These are phyloP conservation scores for Geotrichum citri-aurantii DNA, from an alignment of 1,139 yeast genomes.

Conservation along the genomic window DNA sequence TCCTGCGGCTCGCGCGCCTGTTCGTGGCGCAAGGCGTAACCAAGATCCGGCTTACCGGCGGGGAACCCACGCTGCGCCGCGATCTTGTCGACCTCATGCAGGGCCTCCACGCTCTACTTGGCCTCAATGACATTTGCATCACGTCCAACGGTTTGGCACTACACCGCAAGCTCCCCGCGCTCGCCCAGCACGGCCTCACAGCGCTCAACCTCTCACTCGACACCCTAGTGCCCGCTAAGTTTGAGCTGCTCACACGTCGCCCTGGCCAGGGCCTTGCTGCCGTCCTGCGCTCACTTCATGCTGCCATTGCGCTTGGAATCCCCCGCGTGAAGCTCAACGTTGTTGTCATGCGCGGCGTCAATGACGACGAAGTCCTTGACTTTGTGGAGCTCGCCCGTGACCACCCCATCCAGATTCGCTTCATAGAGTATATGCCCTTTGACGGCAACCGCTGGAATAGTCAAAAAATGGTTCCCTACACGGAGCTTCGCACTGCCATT, in stretches of 20 bases:
- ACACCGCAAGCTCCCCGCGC: constrained; percentile 41
- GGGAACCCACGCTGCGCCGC: constrained; percentile 49
- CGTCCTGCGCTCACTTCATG: constrained; percentile 41
- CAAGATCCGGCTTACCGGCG: constrained; percentile 48
- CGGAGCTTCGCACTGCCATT: constrained; percentile 39
- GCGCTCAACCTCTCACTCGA: constrained; percentile 45
- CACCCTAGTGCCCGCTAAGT: constrained; percentile 47
- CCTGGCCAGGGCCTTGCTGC: constrained; percentile 38
- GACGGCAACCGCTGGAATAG: constrained; percentile 48
- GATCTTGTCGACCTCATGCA: constrained; percentile 43
- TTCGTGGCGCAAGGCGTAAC: constrained; percentile 45
- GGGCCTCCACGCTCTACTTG: constrained; percentile 36
- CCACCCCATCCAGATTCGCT: constrained; percentile 43
- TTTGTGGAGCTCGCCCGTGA: constrained; percentile 41
- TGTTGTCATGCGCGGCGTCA: constrained; percentile 45
- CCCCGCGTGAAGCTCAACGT: constrained; percentile 44
- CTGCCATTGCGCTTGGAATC: constrained; percentile 41
- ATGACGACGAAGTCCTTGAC: constrained; percentile 46
- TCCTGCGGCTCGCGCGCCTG: constrained; percentile 38
- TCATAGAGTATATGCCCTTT: constrained; percentile 53
- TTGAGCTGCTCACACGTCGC: constrained; percentile 43
- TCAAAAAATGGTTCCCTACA: constrained; percentile 41
- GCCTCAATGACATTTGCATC: constrained; percentile 44
- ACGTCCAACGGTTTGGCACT: constrained; percentile 48
- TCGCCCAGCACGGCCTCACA: constrained; percentile 41